Conservation (phyloP, 805 yeast species). For the Millerago galiae region DNA sequence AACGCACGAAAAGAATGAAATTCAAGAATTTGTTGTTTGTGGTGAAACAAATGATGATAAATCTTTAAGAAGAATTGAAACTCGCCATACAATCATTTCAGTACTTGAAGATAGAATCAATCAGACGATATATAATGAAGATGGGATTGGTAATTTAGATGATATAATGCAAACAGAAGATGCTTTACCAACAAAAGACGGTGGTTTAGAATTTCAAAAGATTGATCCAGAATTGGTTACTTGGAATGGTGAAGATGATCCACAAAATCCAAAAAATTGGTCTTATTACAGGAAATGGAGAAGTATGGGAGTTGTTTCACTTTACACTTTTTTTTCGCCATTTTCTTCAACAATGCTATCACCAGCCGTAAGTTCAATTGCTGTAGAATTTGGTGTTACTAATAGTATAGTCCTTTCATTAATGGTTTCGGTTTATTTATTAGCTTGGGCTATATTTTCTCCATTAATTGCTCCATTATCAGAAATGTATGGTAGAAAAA, state of each 20-base stretch:
- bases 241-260: slow-evolving; percentile 60
- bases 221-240: slow-evolving; percentile 62
- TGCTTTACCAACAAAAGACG: slow-evolving; percentile 27
- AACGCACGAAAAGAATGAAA: background rate
- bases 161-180: slow-evolving; percentile 14
- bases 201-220: slow-evolving; percentile 45
- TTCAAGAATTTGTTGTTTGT: background rate
- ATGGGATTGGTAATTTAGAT: background rate
- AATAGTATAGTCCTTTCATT: slow-evolving; percentile 35
- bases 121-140: background rate
- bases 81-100: background rate
- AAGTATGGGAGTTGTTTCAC: slow-evolving; percentile 41
- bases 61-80: background rate
- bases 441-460: slow-evolving; percentile 61
- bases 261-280: slow-evolving; percentile 61
- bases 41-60: background rate
- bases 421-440: slow-evolving; percentile 49
- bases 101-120: slow-evolving; percentile 1
- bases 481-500: slow-evolving; percentile 50
- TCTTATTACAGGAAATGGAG: slow-evolving; percentile 30
- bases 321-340: slow-evolving; percentile 54
- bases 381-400: slow-evolving; percentile 36
- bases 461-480: slow-evolving; percentile 54
- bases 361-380: slow-evolving; percentile 48
- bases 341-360: slow-evolving; percentile 55